A percentile compares a stretch with the other conserved stretches of the same genome.
Conservation (phyloP, 1,284 basidiomycete genomes). For the Microbotryomycetes sp. region DNA sequence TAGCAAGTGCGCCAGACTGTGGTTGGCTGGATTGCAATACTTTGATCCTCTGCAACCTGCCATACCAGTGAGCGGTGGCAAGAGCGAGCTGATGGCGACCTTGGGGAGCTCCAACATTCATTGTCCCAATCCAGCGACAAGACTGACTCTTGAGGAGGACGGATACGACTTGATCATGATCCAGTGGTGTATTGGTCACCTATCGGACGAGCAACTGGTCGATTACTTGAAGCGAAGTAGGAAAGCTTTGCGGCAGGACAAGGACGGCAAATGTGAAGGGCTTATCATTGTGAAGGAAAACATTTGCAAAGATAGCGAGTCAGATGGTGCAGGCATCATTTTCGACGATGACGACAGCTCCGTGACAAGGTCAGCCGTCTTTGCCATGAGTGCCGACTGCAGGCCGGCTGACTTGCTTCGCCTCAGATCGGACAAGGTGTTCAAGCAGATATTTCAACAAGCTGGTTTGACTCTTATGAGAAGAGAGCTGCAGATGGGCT, state of each 20-base stretch:
- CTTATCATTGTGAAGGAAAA: conserved; percentile 85
- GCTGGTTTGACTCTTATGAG: conserved; percentile 62
- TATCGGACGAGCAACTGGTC: conserved; percentile 68
- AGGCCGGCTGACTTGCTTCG: conserved; percentile 1
- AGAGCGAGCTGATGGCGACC: conserved; percentile 18
- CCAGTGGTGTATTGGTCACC: conserved; percentile 81
- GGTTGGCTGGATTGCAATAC: conserved; percentile 67
- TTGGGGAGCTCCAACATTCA: conserved; percentile 41
- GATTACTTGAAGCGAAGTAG: conserved; percentile 62
- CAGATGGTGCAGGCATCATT: conserved; percentile 53
- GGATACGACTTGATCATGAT: conserved; percentile 81
- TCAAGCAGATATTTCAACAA: conserved; percentile 65
- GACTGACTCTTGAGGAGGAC: conserved; percentile 24
- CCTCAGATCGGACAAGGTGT: conserved; percentile 71
- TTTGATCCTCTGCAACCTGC: conserved; percentile 66
- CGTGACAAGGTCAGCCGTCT: conserved; percentile 60
- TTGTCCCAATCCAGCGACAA: conserved; percentile 36
- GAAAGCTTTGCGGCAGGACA: conserved; percentile 49
- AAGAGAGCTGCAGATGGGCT: conserved; percentile 64
- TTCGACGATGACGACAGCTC: conserved; percentile 85
- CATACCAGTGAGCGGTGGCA: conserved; percentile 27
- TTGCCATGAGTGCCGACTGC: conserved; percentile 1
- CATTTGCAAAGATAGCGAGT: conserved; percentile 57
- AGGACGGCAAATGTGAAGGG: conserved; percentile 44
- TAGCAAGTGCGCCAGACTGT: conserved; percentile 70